phyloP scores from a whole-genome alignment of 129 eudicot genomes.

The Arctium lappa region DNA sequence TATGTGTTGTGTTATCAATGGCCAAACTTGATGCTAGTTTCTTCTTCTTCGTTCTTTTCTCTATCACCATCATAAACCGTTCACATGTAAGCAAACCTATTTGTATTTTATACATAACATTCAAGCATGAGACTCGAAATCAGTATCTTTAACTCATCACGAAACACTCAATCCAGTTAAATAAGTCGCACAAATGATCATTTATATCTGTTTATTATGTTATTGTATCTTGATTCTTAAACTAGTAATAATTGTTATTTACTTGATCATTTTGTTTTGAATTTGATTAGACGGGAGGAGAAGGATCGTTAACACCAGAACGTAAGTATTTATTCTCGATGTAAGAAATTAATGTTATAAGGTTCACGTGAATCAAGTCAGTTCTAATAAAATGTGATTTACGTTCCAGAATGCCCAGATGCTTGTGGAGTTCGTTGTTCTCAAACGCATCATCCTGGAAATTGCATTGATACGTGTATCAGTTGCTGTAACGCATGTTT shows the following conservation, averaged over 20 bases:
- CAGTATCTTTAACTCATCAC: too few species aligned
- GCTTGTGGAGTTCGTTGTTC: constrained; percentile 29
- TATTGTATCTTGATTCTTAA: neutral
- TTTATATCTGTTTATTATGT: neutral
- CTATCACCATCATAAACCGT: constrained; percentile 1
- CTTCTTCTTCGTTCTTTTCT: constrained; percentile 7
- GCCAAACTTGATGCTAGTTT: constrained; percentile 22
- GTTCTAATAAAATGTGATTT: neutral
- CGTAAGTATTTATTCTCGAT: constrained; percentile 13
- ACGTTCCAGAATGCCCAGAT: constrained; percentile 29
- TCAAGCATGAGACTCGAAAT: too few species aligned
- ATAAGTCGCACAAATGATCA: too few species aligned
- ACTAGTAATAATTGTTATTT: neutral
- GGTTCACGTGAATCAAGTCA: neutral
- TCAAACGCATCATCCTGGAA: constrained; percentile 34
- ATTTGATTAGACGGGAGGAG: constrained; percentile 28
- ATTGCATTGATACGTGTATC: constrained; percentile 25
- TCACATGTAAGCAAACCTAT: constrained; percentile 9
- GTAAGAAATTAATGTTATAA: neutral
- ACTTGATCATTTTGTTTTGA: neutral
- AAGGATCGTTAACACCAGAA: constrained; percentile 22
- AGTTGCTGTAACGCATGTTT: constrained; percentile 31
- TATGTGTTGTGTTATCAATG: constrained; percentile 1
- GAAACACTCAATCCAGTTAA: too few species aligned
- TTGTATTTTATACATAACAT: neutral